Base-by-base conservation (phyloP, 306 rosid species). In the Lathyrus aphaca region DNA sequence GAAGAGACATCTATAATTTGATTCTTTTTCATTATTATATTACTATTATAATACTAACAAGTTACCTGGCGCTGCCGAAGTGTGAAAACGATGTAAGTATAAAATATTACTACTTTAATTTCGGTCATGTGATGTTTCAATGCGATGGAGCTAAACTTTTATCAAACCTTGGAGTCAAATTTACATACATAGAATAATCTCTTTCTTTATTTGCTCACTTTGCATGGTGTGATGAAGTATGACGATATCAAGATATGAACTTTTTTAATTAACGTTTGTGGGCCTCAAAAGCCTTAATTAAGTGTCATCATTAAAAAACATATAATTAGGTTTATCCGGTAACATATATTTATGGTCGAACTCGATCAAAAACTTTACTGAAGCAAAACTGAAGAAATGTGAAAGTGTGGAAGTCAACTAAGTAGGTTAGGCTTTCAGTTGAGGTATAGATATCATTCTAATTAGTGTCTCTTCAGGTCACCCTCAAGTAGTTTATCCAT, bases 381-480 rank as follows among this genome's bases (percentile, higher is more conserved):
- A 66, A 21, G 53, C 30, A 32, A 32, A 55, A 81, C 56, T 49
- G 68, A 32, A 16, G 19, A 51, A 62, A 50, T 54, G 19, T n/a
- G 46, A 13, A 32, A 16, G 38, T 10, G 14, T 54, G 40, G 12
- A 35, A 73, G 77, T 74, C 77, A 77, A 70, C 80, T 17, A 25
- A 44, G 35, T 23, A 77, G 72, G 72, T 60, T 64, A 42, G 63
- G 42, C 60, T 63, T 81, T 77, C 43, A 14, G 44, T 43, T 46
- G 73, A 10, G 5, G 37, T 38, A 60, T 8, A 48, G 44, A 18
- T 37, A 37, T 23, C 8, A 10, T 61, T 15, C 15, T 19, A 67
- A 69, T 76, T 21, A 67, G 45, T 67, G 62, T 59, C 69, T 46
- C 79, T 72, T 68, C 70, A 73, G 4, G 71, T 66, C 42, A 67